Evolutionary conservation across 176 grass and related monocot species (phyloP).

Genomic region (Guadua angustifolia): DNA sequence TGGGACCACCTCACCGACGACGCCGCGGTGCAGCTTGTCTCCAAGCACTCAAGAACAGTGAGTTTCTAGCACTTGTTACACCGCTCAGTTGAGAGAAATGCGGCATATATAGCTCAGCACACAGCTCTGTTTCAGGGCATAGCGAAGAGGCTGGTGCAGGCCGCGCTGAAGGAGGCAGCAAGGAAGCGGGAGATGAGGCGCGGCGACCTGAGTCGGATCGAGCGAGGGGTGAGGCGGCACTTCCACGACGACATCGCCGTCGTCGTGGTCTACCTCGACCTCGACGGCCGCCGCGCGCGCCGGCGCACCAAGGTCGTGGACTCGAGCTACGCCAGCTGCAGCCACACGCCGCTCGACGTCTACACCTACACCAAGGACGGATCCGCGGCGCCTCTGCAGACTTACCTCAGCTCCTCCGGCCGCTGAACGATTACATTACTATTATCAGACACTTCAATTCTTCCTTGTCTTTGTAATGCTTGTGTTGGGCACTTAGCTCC

Average conservation of each 20-base stretch:
- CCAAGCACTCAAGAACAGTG: constrained; percentile 28
- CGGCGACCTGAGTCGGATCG: constrained; percentile 24
- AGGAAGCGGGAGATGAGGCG: constrained; percentile 37
- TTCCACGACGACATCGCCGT: constrained; percentile 45
- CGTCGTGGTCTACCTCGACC: constrained; percentile 36
- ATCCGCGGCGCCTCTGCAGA: background rate
- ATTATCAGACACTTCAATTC: background rate
- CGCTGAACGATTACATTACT: background rate
- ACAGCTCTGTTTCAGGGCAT: background rate
- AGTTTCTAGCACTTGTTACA: background rate
- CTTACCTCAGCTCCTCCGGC: background rate
- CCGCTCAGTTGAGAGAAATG: background rate
- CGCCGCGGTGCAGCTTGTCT: constrained; percentile 28
- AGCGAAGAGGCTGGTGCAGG: constrained; percentile 28
- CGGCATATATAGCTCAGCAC: no score
- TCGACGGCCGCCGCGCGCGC: background rate
- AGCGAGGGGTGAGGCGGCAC: constrained; percentile 36
- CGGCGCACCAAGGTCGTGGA: background rate
- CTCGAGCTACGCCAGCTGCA: background rate
- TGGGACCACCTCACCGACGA: constrained; percentile 41
- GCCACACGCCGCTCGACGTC: constrained; percentile 25
- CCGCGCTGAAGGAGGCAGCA: constrained; percentile 22
- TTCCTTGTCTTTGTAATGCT: background rate
- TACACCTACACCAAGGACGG: background rate
- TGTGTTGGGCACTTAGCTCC: background rate